A percentile compares a stretch with the other conserved stretches of the same genome.
phyloP scores from a whole-genome alignment of 2,329 filamentous ascomycete genomes.

The Neopestalotiopsis clavispora region DNA sequence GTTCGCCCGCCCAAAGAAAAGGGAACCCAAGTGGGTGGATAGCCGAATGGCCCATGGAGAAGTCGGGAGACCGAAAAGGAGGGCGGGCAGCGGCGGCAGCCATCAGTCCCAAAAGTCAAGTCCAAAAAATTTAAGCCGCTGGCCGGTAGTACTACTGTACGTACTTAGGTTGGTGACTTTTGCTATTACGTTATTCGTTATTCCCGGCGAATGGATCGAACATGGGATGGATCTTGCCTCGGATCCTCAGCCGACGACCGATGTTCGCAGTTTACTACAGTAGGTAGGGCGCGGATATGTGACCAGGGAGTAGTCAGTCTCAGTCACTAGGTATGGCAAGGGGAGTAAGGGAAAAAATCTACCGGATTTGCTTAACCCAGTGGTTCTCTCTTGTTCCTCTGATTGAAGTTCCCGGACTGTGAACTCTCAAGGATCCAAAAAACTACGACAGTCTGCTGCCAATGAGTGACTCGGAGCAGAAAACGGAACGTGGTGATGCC shows the following conservation, averaged over 20 bases:
- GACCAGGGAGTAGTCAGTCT: background rate
- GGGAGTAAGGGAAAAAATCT: background rate
- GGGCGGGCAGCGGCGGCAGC: background rate
- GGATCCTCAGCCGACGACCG: background rate
- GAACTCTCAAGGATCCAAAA: no score
- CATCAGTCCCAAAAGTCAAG: no score
- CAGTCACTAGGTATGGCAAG: background rate
- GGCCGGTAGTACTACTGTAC: no score
- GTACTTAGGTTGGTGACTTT: background rate
- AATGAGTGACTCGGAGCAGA: conserved; percentile 12
- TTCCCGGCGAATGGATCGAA: conserved; percentile 1
- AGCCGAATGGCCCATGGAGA: background rate
- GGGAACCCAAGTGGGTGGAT: background rate
- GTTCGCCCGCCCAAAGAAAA: background rate
- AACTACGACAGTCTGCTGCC: background rate
- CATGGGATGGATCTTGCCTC: background rate
- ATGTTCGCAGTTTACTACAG: background rate
- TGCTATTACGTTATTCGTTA: conserved; percentile 14
- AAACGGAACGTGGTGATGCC: background rate
- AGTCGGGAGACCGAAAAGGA: background rate
- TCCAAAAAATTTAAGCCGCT: no score
- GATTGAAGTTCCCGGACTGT: no score
- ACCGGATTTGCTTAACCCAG: background rate
- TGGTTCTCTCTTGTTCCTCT: background rate
- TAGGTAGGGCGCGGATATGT: background rate